phyloP scores from a whole-genome alignment of 768 basidiomycete genomes.

The Boletus rufocinnamomeus region DNA sequence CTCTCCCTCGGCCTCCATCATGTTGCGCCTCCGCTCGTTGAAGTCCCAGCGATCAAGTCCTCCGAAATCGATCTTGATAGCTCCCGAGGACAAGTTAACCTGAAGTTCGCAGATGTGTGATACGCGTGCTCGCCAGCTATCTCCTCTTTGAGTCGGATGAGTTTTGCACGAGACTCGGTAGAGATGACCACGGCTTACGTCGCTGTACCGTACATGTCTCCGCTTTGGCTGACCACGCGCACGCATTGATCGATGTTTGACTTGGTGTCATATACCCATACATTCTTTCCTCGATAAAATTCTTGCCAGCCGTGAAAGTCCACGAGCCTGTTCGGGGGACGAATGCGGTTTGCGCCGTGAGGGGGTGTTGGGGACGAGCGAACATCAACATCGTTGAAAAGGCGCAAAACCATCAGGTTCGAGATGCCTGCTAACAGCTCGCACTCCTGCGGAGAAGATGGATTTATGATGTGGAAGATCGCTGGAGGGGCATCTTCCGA shows the following conservation, averaged over 20 bases:
- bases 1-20: slow-evolving; percentile 49
- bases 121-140: slow-evolving; percentile 78
- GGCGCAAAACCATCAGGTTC: slow-evolving; percentile 64
- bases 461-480: slow-evolving; percentile 56
- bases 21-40: slow-evolving; percentile 60
- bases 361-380: slow-evolving; percentile 53
- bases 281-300: slow-evolving; percentile 61
- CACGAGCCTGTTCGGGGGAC: slow-evolving; percentile 57
- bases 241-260: slow-evolving; percentile 70
- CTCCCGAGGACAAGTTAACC: slow-evolving; percentile 58
- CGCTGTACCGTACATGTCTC: slow-evolving; percentile 74
- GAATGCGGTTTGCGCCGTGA: slow-evolving; percentile 45
- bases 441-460: slow-evolving; percentile 44
- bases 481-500: slow-evolving; percentile 40
- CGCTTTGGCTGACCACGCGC: slow-evolving; percentile 60
- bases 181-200: slow-evolving; percentile 50
- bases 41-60: slow-evolving; percentile 76
- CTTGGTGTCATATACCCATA: slow-evolving; percentile 75
- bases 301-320: slow-evolving; percentile 72
- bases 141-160: slow-evolving; percentile 52
- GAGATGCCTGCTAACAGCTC: slow-evolving; percentile 50
- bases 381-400: slow-evolving; percentile 72
- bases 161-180: neutral
- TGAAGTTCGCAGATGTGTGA: slow-evolving; percentile 74
- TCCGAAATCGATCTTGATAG: slow-evolving; percentile 73